Evolutionary conservation across 306 rosid genomes (phyloP), one percentile per base, ranked within the genome.

Genomic region (Cucumis melo): DNA sequence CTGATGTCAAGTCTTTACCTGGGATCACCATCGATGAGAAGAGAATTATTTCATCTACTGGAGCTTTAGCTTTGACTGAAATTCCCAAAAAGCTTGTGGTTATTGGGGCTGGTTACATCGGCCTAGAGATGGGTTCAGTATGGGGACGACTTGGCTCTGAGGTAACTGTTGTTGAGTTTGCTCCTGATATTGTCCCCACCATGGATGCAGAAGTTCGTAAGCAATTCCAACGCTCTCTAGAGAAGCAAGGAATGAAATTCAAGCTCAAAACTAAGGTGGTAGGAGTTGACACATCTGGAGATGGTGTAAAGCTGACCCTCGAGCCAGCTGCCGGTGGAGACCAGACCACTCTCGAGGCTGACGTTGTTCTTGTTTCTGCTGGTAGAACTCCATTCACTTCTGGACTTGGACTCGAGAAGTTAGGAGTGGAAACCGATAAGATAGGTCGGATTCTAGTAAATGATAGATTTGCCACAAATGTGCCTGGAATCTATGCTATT

Each of bases 251-350:
- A 76, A 92, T 92, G 96, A 95, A 92, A 82, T 95, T 95, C 79
- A 72, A 75, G 87, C 92, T 95, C 54, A 92, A 90, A 73, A 95
- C 99, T n/a, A 95, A 95, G 86, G 98, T 95, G 77, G 88, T 95
- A 8, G 92, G 97, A 73, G 93, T 95, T 76, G 97, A 95, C 78
- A 78, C 89, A 80, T 89, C 98, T 41, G 93, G 93, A 73, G 86
- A 82, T 83, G 93, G 93, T 65, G 99, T 95, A 84, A 95, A 88
- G 84, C 88, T 95, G 82, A 87, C 93, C 11, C 84, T 95, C 78
- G 98, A 95, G 86, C 93, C 99, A 27, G 86, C 99, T 55, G 89
- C 96, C n/a, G 99, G 99, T 32, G 99, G 99, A 6, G 91, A 89
- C 8, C 87, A 84, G 84, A 88, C 93, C 65, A 85, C 54, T 24